phyloP scores from a whole-genome alignment of 306 rosid genomes.

The Chamaecrista fasciculata region DNA sequence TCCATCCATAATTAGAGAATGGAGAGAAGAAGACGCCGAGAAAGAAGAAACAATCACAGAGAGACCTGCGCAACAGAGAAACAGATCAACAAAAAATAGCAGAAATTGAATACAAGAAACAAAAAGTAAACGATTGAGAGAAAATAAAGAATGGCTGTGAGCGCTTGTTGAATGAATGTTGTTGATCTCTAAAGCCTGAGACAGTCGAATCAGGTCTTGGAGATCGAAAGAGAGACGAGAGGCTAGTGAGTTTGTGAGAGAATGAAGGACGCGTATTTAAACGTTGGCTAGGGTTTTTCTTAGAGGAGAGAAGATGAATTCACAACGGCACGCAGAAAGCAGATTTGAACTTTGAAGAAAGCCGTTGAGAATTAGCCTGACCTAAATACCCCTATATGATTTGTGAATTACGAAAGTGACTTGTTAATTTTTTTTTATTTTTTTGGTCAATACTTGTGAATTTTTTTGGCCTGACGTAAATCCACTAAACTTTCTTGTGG shows the following conservation, averaged over 20 bases:
- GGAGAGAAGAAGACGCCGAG: neutral
- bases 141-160: neutral
- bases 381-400: neutral
- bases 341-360: neutral
- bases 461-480: no score
- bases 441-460: no score
- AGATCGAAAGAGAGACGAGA: neutral
- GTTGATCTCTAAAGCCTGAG: neutral
- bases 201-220: neutral
- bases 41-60: neutral
- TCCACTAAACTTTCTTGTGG: neutral
- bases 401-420: no score
- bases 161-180: no score
- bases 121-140: neutral
- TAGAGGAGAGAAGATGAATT: neutral
- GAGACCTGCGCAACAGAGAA: neutral
- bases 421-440: no score
- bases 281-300: neutral
- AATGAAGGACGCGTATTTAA: neutral
- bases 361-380: neutral
- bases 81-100: neutral
- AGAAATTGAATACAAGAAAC: neutral
- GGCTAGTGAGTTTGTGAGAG: neutral
- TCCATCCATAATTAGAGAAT: constrained; percentile 23
- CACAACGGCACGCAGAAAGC: neutral